Conservation (phyloP, 345 rosid species). For the Linum tenue region DNA sequence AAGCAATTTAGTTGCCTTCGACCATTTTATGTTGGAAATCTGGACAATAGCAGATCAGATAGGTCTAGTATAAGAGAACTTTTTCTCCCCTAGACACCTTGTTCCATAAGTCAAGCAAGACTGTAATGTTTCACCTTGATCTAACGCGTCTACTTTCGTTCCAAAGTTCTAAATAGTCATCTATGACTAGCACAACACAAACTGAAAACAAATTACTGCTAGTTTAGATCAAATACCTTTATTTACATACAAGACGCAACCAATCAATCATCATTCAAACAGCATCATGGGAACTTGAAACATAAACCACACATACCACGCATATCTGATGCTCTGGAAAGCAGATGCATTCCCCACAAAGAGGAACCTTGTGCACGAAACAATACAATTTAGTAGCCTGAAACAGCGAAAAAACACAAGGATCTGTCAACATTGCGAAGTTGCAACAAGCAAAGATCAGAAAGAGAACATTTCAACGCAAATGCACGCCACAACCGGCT, state of each 20-base stretch:
- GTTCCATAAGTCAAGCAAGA: neutral
- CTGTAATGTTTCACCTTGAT: neutral
- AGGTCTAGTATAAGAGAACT: neutral
- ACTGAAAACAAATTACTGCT: neutral
- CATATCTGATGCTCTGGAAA: slow-evolving; percentile 92
- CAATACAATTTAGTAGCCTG: slow-evolving; percentile 97
- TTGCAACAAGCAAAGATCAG: neutral
- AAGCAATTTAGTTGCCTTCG: neutral
- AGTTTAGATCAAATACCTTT: too few relatives aligned
- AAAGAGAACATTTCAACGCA: neutral
- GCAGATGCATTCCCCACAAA: slow-evolving; percentile 95
- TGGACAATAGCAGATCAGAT: neutral
- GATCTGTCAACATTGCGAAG: neutral
- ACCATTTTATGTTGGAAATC: neutral
- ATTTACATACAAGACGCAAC: too few relatives aligned
- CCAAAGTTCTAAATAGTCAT: neutral
- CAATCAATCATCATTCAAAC: too few relatives aligned
- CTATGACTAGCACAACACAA: neutral
- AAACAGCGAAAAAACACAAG: slow-evolving; percentile 12
- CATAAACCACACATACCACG: slow-evolving; percentile 40
- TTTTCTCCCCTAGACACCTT: neutral
- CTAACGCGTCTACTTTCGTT: neutral
- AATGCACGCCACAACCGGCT: neutral
- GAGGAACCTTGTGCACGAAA: slow-evolving; percentile 96
- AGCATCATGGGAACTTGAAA: too few relatives aligned